phyloP scores from a whole-genome alignment of 176 grass and related monocot genomes.

The Triticum aestivum region DNA sequence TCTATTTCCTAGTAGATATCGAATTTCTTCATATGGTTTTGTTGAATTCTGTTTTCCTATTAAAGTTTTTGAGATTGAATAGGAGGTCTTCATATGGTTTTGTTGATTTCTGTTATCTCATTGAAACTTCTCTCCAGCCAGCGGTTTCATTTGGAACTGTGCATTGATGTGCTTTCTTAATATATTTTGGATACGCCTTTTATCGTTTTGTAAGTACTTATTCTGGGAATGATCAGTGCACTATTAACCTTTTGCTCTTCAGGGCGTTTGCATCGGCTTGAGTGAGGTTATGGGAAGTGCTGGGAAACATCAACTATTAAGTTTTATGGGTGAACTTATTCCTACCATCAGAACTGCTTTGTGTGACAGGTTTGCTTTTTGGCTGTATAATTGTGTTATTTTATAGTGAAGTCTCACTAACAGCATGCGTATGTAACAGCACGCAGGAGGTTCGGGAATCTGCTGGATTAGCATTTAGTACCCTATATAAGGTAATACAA shows the following conservation, averaged over 20 bases:
- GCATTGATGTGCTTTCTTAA: constrained; percentile 9
- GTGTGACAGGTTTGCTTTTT: constrained; percentile 85
- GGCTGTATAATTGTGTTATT: constrained; percentile 29
- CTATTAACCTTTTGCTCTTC: constrained; percentile 29
- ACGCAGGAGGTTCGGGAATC: constrained; percentile 94
- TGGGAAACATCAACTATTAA: constrained; percentile 88
- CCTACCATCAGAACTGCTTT: constrained; percentile 97
- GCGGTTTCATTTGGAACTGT: background rate
- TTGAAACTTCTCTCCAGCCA: background rate
- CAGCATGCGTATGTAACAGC: constrained; percentile 42
- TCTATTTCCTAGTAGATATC: constrained; percentile 16
- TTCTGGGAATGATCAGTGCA: background rate
- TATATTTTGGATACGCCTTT: constrained; percentile 17
- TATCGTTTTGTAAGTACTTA: constrained; percentile 22
- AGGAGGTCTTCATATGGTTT: background rate
- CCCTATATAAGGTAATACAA: constrained; percentile 88
- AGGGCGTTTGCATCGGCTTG: constrained; percentile 99
- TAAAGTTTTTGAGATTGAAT: constrained; percentile 5
- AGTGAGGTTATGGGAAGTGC: constrained; percentile 98
- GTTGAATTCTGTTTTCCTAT: background rate
- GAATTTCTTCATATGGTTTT: background rate
- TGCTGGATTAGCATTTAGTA: constrained; percentile 96
- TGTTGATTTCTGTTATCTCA: background rate
- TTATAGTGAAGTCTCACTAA: constrained; percentile 20
- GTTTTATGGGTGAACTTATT: constrained; percentile 93